A percentile compares a stretch with the other conserved stretches of the same genome.
phyloP scores from a whole-genome alignment of 306 rosid genomes.

The Vigna mungo region DNA sequence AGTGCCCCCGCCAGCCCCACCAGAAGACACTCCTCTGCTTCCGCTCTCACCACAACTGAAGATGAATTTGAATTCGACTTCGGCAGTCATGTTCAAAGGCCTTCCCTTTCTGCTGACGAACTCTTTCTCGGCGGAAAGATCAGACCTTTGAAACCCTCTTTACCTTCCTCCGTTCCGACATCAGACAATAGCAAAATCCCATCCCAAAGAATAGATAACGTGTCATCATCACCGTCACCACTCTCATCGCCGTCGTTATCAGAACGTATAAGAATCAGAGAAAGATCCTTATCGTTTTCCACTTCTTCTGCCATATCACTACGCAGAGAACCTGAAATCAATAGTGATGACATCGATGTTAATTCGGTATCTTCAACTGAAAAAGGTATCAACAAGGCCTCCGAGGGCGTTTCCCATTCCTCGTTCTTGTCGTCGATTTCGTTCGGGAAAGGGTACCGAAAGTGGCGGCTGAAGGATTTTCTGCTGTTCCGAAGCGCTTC shows the following conservation, averaged over 20 bases:
- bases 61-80: conserved; percentile 72
- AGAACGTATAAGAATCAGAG: conserved; percentile 43
- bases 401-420: conserved; percentile 38
- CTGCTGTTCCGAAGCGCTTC: conserved; percentile 86
- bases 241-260: neutral
- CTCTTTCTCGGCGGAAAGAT: conserved; percentile 82
- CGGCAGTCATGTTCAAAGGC: conserved; percentile 55
- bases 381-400: neutral
- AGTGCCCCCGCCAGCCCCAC: conserved; percentile 77
- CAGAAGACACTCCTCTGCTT: conserved; percentile 36
- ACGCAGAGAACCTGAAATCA: conserved; percentile 46
- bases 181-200: neutral
- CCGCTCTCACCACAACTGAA: neutral
- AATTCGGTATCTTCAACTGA: no score
- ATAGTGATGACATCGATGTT: conserved; percentile 17
- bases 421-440: conserved; percentile 72
- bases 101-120: conserved; percentile 73
- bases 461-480: conserved; percentile 79
- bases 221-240: neutral
- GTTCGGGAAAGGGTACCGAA: conserved; percentile 63
- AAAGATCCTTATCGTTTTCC: conserved; percentile 44
- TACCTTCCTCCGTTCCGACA: neutral
- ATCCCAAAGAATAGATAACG: neutral
- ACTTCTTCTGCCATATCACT: neutral
- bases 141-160: conserved; percentile 54